These are phyloP conservation scores for Taphrina deformans DNA, from an alignment of 1,139 yeast species.

Conservation along the genomic window DNA sequence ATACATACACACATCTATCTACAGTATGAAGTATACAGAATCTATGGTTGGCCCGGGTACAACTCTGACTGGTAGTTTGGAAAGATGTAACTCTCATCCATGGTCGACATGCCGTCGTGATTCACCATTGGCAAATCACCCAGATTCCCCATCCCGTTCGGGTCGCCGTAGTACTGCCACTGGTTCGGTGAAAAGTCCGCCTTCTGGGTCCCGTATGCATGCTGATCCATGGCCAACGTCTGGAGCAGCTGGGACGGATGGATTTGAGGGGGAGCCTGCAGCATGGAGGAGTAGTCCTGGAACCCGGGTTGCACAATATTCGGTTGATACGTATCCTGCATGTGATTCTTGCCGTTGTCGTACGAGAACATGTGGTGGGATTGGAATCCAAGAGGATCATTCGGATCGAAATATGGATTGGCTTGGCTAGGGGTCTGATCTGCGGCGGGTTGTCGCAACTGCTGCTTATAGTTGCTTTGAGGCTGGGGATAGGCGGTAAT, in stretches of 20 bases:
- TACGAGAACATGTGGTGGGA: not conserved
- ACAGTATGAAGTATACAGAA: too few relatives aligned
- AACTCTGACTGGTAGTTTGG: not conserved
- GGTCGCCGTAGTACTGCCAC: conserved; percentile 8
- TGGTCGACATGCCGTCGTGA: not conserved
- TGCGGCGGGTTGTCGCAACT: not conserved
- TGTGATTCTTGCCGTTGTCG: not conserved
- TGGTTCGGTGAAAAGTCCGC: not conserved
- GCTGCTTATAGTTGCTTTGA: not conserved
- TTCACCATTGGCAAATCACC: not conserved
- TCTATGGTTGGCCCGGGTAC: not conserved
- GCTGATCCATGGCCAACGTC: not conserved
- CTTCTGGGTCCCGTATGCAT: not conserved
- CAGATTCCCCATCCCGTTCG: not conserved
- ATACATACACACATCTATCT: too few relatives aligned
- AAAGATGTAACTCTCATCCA: not conserved
- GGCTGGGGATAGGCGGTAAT: not conserved
- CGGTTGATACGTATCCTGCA: conserved; percentile 10
- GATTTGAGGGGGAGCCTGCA: not conserved
- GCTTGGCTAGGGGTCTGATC: not conserved
- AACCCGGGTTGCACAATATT: not conserved
- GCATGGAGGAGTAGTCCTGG: not conserved
- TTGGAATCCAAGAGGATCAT: not conserved
- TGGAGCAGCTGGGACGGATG: conserved; percentile 1
- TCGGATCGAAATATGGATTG: not conserved